These are phyloP conservation scores for Phialocephala sp. DNA, from an alignment of 2,329 filamentous ascomycete species.

Conservation along the genomic window DNA sequence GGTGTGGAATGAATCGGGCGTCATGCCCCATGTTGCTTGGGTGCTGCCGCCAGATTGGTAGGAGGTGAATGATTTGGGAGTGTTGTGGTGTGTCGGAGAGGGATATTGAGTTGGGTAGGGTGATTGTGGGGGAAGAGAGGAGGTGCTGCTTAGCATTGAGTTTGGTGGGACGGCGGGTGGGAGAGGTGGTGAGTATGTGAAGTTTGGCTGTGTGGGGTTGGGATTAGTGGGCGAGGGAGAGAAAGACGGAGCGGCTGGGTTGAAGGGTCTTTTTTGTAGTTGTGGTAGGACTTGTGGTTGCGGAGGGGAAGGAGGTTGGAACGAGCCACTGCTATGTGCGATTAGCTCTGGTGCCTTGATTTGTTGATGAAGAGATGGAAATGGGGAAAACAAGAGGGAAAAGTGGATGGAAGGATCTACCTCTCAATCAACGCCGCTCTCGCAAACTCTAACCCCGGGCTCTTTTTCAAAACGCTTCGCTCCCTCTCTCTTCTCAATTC, in stretches of 20 bases:
- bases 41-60: no score
- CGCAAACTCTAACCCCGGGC: slow-evolving; percentile 33
- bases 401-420: slow-evolving; percentile 30
- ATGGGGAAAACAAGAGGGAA: not conserved
- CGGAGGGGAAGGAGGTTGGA: not conserved
- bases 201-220: not conserved
- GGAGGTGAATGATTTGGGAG: not conserved
- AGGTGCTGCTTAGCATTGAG: slow-evolving; percentile 20
- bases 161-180: slow-evolving; percentile 19
- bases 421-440: slow-evolving; percentile 28
- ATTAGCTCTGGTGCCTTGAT: not conserved
- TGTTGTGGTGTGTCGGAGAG: not conserved
- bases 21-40: not conserved
- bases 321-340: not conserved
- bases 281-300: slow-evolving; percentile 13
- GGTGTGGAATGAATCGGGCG: not conserved
- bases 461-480: slow-evolving; percentile 23
- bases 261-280: slow-evolving; percentile 21
- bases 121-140: slow-evolving; percentile 17
- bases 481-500: slow-evolving; percentile 7
- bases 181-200: slow-evolving; percentile 8
- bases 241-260: slow-evolving; percentile 33
- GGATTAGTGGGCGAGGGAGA: slow-evolving; percentile 15
- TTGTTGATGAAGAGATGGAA: not conserved
- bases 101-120: not conserved